Evolutionary conservation across 257 asterid species (phyloP), one percentile per base, ranked within the genome.

Genomic region (Rauvolfia tetraphylla): DNA sequence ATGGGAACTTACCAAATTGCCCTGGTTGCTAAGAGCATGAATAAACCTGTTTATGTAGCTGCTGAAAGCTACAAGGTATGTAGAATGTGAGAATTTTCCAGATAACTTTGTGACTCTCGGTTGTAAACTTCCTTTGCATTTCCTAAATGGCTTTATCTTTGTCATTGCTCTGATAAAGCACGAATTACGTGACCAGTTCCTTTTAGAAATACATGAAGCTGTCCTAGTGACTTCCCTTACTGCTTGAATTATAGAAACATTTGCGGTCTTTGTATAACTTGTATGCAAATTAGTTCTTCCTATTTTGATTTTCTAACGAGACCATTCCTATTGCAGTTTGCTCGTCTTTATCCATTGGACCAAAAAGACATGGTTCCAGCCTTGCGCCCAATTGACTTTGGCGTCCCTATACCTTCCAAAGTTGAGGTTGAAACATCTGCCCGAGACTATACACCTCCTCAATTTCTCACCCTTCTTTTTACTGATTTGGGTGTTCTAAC

Each of bases 1-100:
- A 95, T 95, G 93, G 98, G 98, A 6, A 95, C 98, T 38, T 95
- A 95, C 85, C 98, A 95, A 86, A 91, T 91, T 70, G 97, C 98
- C 53, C 72, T 95, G 87, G 91, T 95, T 68, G 97, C 98, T 14
- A 95, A 92, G 85, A 90, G 98, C 96, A 90, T 90, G 98, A 92
- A 89, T 77, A 92, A 92, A 80, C 98, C 98, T 62, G 97, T 92
- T 75, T 95, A 92, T 56, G 98, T 92, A 11, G 97, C 98, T 23
- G 98, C 98, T 9, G 98, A 95, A 83, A 92, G 98, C 82, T 92
- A 92, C 79, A 95, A 95, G 98, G 98, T 91, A 84, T 57, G 75
- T 53, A 2, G 44, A 74, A 18, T 44, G 4, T 70, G 23, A 49
- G 29, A 27, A 42, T 48, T 48, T 36, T 18, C 17, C 18, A 0